Base-by-base conservation (phyloP, 176 grass and related monocot genomes). In the Cenchrus americanus region DNA sequence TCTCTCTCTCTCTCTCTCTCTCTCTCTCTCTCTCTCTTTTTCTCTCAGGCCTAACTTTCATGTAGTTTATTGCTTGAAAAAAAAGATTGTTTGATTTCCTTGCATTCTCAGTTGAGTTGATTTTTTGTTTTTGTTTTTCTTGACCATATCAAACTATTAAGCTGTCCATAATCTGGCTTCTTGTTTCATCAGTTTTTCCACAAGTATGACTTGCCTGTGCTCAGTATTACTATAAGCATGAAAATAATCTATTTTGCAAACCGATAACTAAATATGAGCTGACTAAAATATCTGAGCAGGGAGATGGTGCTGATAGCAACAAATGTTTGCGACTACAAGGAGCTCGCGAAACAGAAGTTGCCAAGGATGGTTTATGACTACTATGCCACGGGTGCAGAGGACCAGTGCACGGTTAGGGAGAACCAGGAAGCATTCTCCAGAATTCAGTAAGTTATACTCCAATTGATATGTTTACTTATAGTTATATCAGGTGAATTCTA, bases 291-390 rank as follows among this genome's bases (percentile, higher is more conserved):
- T 52, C 66, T 52, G 53, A 13, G 44, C 73, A 82, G 70, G 69
- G 80, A 83, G 32, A 94, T 94, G 93, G 90, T 64, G 82, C 24
- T 78, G 74, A 87, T 98, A 11, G 18, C 7, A 57, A 95, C 95
- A 30, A 98, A 98, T 72, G 91, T 98, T 71, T 53, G 22, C 37
- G 92, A 95, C 88, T 98, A 93, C 23, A 85, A 98, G 80, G 72
- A 76, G 32, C 85, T 90, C 8, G 96, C 91, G 2, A 95, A 83
- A 82, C 75, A 93, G 73, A 98, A 90, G 73, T 75, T 98, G 59
- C 83, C 96, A 19, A 95, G 93, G 84, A 95, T 98, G 96, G 77
- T 93, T 50, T 98, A 93, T 66, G 92, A 98, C 76, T 98, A 90
- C 73, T 98, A 93, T 76, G 73, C 91, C 6, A 80, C 82, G 1